phyloP scores from a whole-genome alignment of 768 basidiomycete species.

The Floccularia luteovirens region DNA sequence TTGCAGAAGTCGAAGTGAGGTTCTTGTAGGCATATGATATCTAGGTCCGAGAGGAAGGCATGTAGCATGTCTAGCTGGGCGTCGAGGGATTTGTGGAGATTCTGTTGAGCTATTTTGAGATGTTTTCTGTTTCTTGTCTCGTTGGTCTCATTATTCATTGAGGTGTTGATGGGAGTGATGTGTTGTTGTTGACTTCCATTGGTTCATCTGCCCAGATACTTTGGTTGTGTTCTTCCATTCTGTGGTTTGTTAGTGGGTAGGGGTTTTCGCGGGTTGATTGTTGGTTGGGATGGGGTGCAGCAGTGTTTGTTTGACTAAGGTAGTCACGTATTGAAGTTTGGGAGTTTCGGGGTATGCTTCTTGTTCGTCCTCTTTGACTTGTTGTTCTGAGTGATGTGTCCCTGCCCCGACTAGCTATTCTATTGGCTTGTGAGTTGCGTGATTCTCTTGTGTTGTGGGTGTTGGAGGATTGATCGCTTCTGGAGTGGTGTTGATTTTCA shows the following conservation, averaged over 20 bases:
- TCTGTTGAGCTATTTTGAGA: slow-evolving; percentile 12
- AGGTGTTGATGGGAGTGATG: background rate
- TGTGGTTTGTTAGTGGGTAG: background rate
- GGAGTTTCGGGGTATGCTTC: too few species aligned
- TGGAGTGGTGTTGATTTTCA: background rate
- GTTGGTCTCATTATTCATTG: background rate
- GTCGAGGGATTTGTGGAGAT: slow-evolving; percentile 15
- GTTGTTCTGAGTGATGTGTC: too few species aligned
- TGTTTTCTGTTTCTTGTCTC: background rate
- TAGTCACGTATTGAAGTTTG: background rate
- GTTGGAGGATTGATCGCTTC: background rate
- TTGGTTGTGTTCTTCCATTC: background rate
- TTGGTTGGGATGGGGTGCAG: background rate
- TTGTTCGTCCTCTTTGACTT: too few species aligned
- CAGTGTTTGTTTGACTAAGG: background rate
- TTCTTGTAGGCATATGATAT: slow-evolving; percentile 31
- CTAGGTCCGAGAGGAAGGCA: slow-evolving; percentile 8
- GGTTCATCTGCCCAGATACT: background rate
- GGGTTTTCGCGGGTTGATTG: background rate
- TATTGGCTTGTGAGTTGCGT: too few species aligned
- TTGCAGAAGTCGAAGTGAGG: slow-evolving; percentile 19
- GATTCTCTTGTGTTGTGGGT: too few species aligned
- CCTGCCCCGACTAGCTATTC: too few species aligned
- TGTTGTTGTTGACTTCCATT: background rate
- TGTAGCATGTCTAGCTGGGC: slow-evolving; percentile 12